Evolutionary conservation across 495 filamentous ascomycete species (phyloP).

Genomic region (Amphirosellinia nigrospora): DNA sequence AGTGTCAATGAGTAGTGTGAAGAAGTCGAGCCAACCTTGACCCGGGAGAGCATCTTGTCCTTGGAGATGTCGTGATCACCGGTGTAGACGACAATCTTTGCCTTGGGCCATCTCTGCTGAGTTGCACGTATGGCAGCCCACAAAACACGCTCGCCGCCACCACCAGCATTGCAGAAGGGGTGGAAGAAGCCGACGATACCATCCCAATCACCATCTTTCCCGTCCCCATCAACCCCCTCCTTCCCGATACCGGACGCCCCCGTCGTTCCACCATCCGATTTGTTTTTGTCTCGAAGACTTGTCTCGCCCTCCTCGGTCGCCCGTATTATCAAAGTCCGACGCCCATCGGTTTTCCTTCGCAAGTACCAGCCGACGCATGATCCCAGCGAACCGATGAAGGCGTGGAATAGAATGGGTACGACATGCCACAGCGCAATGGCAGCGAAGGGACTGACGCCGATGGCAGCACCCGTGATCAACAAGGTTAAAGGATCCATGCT

Average conservation of each 20-base stretch:
- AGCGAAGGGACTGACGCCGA: conserved; percentile 36
- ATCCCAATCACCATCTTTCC: conserved; percentile 69
- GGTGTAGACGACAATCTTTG: conserved; percentile 89
- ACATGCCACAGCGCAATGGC: conserved; percentile 35
- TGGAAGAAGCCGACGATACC: conserved; percentile 96
- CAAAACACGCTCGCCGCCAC: conserved; percentile 93
- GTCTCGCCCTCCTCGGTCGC: conserved; percentile 46
- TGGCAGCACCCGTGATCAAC: conserved; percentile 34
- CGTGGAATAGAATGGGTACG: conserved; percentile 43
- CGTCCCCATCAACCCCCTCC: conserved; percentile 63
- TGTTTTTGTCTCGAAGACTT: conserved; percentile 50
- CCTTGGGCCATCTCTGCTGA: conserved; percentile 85
- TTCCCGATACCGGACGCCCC: conserved; percentile 68
- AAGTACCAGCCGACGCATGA: conserved; percentile 67
- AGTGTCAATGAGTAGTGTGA: conserved; percentile 14
- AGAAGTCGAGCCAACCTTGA: conserved; percentile 59
- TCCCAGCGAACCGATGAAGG: conserved; percentile 48
- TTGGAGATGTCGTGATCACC: conserved; percentile 91
- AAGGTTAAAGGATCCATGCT: conserved; percentile 37
- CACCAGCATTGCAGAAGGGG: conserved; percentile 96
- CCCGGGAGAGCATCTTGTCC: conserved; percentile 74
- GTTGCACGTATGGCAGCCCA: conserved; percentile 95
- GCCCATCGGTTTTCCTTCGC: conserved; percentile 8
- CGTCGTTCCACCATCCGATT: conserved; percentile 57
- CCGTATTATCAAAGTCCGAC: conserved; percentile 10